Percentiles rank a stretch among this genome's conserved stretches.
These are phyloP conservation scores for Cystobasidium ongulense DNA, from an alignment of 768 basidiomycete genomes.

Conservation along the genomic window DNA sequence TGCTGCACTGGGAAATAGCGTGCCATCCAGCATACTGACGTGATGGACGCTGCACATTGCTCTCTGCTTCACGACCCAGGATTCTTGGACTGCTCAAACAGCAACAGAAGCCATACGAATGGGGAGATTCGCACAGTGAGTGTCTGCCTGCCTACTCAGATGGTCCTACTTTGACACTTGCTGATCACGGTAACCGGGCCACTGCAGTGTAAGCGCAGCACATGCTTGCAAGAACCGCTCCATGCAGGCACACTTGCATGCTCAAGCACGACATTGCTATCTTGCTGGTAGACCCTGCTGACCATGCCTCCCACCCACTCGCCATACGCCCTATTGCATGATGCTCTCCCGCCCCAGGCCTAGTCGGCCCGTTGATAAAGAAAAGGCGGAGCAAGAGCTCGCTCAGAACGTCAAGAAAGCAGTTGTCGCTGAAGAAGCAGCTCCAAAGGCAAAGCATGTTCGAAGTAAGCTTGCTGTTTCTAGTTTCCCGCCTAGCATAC, in stretches of 20 bases:
- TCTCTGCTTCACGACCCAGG: background rate
- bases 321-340: background rate
- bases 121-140: constrained; percentile 24
- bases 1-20: too few relatives aligned
- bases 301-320: background rate
- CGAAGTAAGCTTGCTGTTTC: constrained; percentile 58
- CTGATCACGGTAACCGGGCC: background rate
- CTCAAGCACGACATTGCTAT: too few relatives aligned
- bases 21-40: background rate
- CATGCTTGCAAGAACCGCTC: too few relatives aligned
- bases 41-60: background rate
- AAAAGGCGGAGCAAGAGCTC: constrained; percentile 91
- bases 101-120: constrained; percentile 11
- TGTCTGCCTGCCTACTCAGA: background rate
- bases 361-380: constrained; percentile 94
- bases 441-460: constrained; percentile 99
- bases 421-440: constrained; percentile 84
- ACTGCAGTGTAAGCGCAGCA: background rate
- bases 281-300: too few relatives aligned
- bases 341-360: constrained; percentile 48
- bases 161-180: background rate
- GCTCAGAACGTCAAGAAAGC: constrained; percentile 97
- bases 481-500: background rate
- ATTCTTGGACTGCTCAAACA: background rate
- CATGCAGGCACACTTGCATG: too few relatives aligned